phyloP scores from a whole-genome alignment of 495 filamentous ascomycete species.

The Hypoxylon perforatum region DNA sequence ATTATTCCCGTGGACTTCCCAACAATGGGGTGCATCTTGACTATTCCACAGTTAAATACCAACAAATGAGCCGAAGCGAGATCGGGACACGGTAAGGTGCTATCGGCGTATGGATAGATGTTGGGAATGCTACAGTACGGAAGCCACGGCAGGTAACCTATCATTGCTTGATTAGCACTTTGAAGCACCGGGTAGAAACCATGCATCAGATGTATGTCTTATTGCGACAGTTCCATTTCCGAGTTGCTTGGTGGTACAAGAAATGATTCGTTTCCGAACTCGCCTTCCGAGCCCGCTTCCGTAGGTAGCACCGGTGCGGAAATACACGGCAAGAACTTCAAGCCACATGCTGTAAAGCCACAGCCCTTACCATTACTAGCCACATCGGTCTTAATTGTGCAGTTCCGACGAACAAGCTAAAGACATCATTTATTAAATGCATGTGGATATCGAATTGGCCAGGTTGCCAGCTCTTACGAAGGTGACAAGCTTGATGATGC shows the following conservation, averaged over 20 bases:
- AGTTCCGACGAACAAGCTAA: conserved; percentile 13
- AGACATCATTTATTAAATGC: conserved; percentile 20
- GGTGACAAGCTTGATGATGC: conserved; percentile 1
- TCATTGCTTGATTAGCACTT: too few species aligned
- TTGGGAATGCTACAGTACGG: background rate
- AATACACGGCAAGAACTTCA: too few species aligned
- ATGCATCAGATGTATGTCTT: too few species aligned
- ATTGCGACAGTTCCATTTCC: too few species aligned
- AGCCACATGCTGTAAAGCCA: background rate
- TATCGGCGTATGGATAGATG: background rate
- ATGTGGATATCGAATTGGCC: conserved; percentile 32
- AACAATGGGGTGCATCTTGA: conserved; percentile 20
- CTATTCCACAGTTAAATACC: conserved; percentile 21
- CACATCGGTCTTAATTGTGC: conserved; percentile 24
- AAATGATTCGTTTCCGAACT: too few species aligned
- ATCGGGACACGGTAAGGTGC: conserved; percentile 13
- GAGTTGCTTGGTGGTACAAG: too few species aligned
- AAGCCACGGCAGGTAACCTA: background rate
- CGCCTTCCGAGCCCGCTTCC: conserved; percentile 15
- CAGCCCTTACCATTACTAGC: conserved; percentile 9
- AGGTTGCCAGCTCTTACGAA: conserved; percentile 31
- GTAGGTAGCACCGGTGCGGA: background rate
- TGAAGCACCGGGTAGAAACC: too few species aligned
- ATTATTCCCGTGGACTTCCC: conserved; percentile 12
- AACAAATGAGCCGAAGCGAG: conserved; percentile 18